Conservation (phyloP, 768 basidiomycete genomes). For the Russula emetica region DNA sequence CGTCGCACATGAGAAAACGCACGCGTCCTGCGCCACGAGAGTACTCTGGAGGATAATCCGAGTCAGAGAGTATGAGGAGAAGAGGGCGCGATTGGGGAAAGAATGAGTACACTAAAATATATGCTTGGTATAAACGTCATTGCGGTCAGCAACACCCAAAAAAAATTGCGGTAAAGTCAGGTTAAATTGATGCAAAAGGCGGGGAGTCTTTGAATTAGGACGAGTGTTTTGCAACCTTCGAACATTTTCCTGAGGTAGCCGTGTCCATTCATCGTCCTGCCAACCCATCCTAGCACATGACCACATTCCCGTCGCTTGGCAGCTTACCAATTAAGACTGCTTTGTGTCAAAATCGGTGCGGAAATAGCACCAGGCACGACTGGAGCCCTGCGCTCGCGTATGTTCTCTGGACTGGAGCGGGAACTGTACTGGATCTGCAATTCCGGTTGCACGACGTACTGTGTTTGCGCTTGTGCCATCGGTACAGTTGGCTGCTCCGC, state of each 20-base stretch:
- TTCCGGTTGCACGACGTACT: slow-evolving; percentile 29
- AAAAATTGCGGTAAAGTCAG: neutral
- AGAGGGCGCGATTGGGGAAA: neutral
- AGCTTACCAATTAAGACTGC: slow-evolving; percentile 78
- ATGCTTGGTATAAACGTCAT: slow-evolving; percentile 2
- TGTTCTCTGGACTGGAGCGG: slow-evolving; percentile 34
- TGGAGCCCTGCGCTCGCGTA: slow-evolving; percentile 53
- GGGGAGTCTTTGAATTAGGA: slow-evolving; percentile 6
- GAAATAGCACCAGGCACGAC: slow-evolving; percentile 63
- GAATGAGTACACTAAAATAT: slow-evolving; percentile 7
- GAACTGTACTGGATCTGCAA: slow-evolving; percentile 37
- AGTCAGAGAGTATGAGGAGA: slow-evolving; percentile 6
- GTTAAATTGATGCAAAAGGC: slow-evolving; percentile 2
- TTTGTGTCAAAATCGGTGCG: slow-evolving; percentile 72
- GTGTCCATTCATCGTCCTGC: slow-evolving; percentile 3
- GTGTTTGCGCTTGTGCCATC: slow-evolving; percentile 42
- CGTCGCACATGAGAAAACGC: slow-evolving; percentile 2
- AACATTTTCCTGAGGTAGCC: neutral
- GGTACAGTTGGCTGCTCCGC: neutral
- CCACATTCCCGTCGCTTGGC: neutral
- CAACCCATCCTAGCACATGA: neutral
- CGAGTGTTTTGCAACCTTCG: neutral
- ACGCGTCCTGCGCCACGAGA: slow-evolving; percentile 16
- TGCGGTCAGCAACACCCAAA: neutral
- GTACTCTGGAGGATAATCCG: slow-evolving; percentile 8